Evolutionary conservation across 2,329 filamentous ascomycete species (phyloP).

Genomic region (Cylindrodendrum hubeiense): DNA sequence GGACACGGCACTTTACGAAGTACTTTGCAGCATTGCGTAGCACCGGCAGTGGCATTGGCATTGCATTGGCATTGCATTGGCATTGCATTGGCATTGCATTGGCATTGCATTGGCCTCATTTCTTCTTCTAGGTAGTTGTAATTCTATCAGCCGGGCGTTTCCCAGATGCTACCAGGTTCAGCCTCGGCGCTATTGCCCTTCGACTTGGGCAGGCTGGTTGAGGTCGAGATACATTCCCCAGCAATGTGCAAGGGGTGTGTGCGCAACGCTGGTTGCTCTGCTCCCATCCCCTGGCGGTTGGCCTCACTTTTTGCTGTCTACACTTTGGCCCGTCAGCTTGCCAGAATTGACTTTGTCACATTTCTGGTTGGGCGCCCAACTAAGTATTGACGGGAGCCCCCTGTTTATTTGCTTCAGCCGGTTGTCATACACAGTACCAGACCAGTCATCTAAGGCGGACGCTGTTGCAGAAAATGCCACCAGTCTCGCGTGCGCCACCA

Average conservation of each 20-base stretch:
- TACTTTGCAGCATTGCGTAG: constrained; percentile 9
- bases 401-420: constrained; percentile 33
- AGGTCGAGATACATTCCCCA: constrained; percentile 5
- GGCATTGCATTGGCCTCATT: constrained; percentile 7
- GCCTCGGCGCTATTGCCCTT: constrained; percentile 6
- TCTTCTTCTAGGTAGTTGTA: neutral
- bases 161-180: neutral
- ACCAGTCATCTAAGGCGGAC: constrained; percentile 19
- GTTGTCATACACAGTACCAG: constrained; percentile 14
- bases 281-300: constrained; percentile 15
- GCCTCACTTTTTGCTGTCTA: constrained; percentile 17
- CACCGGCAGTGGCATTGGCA: constrained; percentile 9
- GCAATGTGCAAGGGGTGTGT: constrained; percentile 13
- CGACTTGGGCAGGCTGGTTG: neutral
- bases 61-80: constrained; percentile 7
- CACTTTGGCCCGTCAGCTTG: constrained; percentile 10
- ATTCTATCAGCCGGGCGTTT: constrained; percentile 15
- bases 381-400: constrained; percentile 29
- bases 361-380: constrained; percentile 29
- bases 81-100: constrained; percentile 7
- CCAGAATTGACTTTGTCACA: constrained; percentile 16
- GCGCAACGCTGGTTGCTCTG: constrained; percentile 7
- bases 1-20: constrained; percentile 11
- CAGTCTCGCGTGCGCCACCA: constrained; percentile 23
- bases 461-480: constrained; percentile 29